Evolutionary conservation across 75 land plant genomes (phyloP).

Genomic region (Cunninghamia lanceolata): DNA sequence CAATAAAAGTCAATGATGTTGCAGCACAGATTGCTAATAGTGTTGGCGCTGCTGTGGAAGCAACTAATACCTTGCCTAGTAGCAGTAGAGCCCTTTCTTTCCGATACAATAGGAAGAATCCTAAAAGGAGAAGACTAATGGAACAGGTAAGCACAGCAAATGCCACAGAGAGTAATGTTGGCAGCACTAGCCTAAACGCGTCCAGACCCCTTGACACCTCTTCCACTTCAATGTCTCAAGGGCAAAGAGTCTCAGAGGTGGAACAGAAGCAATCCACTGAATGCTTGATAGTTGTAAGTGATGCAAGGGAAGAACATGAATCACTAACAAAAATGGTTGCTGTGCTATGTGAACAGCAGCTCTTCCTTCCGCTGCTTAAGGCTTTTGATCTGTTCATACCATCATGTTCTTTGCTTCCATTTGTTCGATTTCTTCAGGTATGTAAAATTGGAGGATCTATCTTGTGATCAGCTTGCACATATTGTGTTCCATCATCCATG

Average conservation of each 20-base stretch:
- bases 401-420: slow-evolving; percentile 82
- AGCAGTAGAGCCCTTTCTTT: slow-evolving; percentile 26
- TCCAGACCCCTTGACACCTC: slow-evolving; percentile 7
- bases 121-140: slow-evolving; percentile 69
- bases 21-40: slow-evolving; percentile 58
- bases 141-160: slow-evolving; percentile 22
- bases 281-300: slow-evolving; percentile 15
- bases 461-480: neutral
- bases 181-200: neutral
- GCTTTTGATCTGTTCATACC: slow-evolving; percentile 99
- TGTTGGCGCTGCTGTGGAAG: slow-evolving; percentile 93
- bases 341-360: slow-evolving; percentile 85
- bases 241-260: slow-evolving; percentile 16
- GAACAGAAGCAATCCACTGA: slow-evolving; percentile 15
- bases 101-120: slow-evolving; percentile 61
- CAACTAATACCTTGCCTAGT: slow-evolving; percentile 60
- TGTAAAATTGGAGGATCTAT: neutral
- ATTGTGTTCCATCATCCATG: neutral
- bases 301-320: slow-evolving; percentile 47
- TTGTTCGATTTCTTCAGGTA: slow-evolving; percentile 95
- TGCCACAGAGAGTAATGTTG: slow-evolving; percentile 10
- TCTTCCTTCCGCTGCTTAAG: slow-evolving; percentile 86
- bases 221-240: slow-evolving; percentile 9
- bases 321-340: slow-evolving; percentile 91
- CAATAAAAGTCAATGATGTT: slow-evolving; percentile 82